These are phyloP conservation scores for Macrocybe gigantea DNA, from an alignment of 768 basidiomycete species.

Conservation along the genomic window DNA sequence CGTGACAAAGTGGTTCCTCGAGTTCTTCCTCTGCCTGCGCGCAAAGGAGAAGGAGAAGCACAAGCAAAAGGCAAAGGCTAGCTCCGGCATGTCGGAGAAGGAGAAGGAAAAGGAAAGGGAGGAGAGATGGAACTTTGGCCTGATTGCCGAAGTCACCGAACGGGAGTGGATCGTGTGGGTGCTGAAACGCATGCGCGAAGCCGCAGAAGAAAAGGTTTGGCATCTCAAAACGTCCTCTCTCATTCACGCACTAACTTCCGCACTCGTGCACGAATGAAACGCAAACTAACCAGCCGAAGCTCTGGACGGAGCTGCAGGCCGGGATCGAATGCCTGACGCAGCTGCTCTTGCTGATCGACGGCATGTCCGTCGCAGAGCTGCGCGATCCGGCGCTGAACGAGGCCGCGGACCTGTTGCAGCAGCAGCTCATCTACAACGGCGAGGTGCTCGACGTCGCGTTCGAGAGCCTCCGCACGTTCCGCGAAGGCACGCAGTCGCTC, in stretches of 20 bases:
- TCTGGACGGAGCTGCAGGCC: slow-evolving; percentile 92
- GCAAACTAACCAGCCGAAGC: slow-evolving; percentile 60
- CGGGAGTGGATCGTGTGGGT: slow-evolving; percentile 89
- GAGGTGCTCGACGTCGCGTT: slow-evolving; percentile 88
- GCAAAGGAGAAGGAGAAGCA: slow-evolving; percentile 27
- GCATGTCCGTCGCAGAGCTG: slow-evolving; percentile 57
- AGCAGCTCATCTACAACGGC: slow-evolving; percentile 92
- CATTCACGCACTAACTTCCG: slow-evolving; percentile 4
- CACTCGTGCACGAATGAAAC: background rate
- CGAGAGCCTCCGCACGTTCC: slow-evolving; percentile 72
- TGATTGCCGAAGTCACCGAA: slow-evolving; percentile 83
- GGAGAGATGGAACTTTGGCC: slow-evolving; percentile 56
- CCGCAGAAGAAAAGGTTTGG: slow-evolving; percentile 85
- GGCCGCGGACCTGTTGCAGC: slow-evolving; percentile 75
- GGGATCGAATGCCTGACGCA: slow-evolving; percentile 94
- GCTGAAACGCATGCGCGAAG: slow-evolving; percentile 79
- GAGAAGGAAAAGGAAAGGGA: slow-evolving; percentile 8
- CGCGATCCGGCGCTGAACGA: slow-evolving; percentile 50
- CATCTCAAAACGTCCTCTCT: slow-evolving; percentile 5
- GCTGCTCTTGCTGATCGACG: slow-evolving; percentile 82
- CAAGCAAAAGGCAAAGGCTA: background rate
- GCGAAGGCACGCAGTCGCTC: slow-evolving; percentile 69
- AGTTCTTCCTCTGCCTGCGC: slow-evolving; percentile 72
- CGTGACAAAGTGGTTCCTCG: slow-evolving; percentile 86
- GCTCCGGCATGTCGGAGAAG: too few species aligned